Percentiles rank a stretch among this genome's conserved stretches.
These are phyloP conservation scores for Raffaelea ambrosiae DNA, from an alignment of 2,329 filamentous ascomycete species.

Conservation along the genomic window DNA sequence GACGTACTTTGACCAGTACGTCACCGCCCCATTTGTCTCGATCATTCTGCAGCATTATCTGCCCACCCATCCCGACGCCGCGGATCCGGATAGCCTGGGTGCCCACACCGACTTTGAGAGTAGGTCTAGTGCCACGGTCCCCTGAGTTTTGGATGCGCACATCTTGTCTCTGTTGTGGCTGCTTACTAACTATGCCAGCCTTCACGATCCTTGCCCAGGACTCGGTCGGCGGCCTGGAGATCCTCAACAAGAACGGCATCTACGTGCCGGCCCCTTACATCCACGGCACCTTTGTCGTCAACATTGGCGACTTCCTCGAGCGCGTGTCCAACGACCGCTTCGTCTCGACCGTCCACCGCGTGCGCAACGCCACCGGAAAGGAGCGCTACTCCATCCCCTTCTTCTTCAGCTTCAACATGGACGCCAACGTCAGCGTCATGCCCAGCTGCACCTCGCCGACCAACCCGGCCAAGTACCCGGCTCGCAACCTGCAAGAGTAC, in stretches of 20 bases:
- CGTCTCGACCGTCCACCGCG: slow-evolving; percentile 14
- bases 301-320: slow-evolving; percentile 15
- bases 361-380: slow-evolving; percentile 9
- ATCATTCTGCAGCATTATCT: slow-evolving; percentile 9
- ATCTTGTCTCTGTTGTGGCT: no score
- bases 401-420: slow-evolving; percentile 13
- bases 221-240: slow-evolving; percentile 11
- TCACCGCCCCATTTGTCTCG: slow-evolving; percentile 8
- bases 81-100: slow-evolving; percentile 8
- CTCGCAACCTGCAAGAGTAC: not conserved
- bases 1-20: slow-evolving; percentile 5
- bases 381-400: slow-evolving; percentile 14
- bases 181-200: no score
- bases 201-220: slow-evolving; percentile 14
- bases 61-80: not conserved
- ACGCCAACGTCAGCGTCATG: slow-evolving; percentile 4
- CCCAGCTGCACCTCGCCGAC: slow-evolving; percentile 3
- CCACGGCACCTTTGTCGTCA: slow-evolving; percentile 13
- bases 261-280: slow-evolving; percentile 7
- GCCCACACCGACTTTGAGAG: slow-evolving; percentile 10
- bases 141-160: not conserved
- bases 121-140: not conserved
- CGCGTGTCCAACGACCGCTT: slow-evolving; percentile 14
- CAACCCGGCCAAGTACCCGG: not conserved
- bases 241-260: slow-evolving; percentile 8